phyloP scores from a whole-genome alignment of 2,329 filamentous ascomycete species.

The Westerdykella aurantiaca region DNA sequence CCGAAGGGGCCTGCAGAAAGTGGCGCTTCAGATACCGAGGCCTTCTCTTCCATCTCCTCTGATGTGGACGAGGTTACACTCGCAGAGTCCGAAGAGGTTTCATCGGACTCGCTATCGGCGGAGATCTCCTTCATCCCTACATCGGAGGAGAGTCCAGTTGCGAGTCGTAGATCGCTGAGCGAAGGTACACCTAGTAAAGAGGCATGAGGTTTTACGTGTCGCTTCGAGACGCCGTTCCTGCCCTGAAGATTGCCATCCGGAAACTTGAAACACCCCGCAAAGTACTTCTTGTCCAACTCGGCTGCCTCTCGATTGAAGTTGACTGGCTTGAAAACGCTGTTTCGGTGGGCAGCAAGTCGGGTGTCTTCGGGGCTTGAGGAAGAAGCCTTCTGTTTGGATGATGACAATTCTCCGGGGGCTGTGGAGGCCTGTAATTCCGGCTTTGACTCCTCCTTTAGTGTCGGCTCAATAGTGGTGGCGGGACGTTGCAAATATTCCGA shows the following conservation, averaged over 20 bases:
- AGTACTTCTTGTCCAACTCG: conserved; percentile 51
- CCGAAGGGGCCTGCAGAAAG: conserved; percentile 16
- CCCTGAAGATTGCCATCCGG: conserved; percentile 6
- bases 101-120: conserved; percentile 11
- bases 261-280: conserved; percentile 41
- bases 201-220: conserved; percentile 1
- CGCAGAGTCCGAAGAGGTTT: conserved; percentile 23
- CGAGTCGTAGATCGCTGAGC: conserved; percentile 27
- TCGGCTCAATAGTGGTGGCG: too few relatives aligned
- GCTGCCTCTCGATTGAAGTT: conserved; percentile 46
- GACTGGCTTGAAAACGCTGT: conserved; percentile 49
- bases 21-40: conserved; percentile 8
- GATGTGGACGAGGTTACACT: conserved; percentile 19
- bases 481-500: too few relatives aligned
- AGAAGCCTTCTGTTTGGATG: not conserved
- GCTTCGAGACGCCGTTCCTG: conserved; percentile 1
- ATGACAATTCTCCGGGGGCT: not conserved
- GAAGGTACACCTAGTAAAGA: conserved; percentile 23
- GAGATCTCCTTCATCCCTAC: conserved; percentile 11
- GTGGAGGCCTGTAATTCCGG: too few relatives aligned
- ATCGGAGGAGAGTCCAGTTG: conserved; percentile 21
- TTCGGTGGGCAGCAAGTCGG: conserved; percentile 9
- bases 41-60: conserved; percentile 16
- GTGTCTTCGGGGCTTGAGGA: not conserved
- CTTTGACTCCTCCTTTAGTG: too few relatives aligned